Conservation (phyloP, 345 rosid species). For the Hibiscus trionum region DNA sequence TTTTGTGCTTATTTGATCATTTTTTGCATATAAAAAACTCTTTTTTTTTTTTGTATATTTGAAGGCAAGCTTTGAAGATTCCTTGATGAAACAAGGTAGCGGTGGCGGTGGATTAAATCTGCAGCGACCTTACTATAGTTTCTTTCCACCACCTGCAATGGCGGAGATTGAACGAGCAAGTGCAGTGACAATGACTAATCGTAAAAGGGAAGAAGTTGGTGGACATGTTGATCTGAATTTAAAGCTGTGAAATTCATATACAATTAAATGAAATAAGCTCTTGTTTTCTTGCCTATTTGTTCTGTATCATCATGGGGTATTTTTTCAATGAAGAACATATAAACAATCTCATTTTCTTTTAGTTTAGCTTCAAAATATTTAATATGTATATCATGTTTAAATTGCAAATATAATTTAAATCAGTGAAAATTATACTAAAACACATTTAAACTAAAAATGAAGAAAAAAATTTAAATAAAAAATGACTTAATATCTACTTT, state of each 20-base stretch:
- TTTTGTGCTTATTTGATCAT: not conserved
- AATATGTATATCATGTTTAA: no score
- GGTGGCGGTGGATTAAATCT: constrained; percentile 11
- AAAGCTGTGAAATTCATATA: constrained; percentile 22
- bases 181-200: not conserved
- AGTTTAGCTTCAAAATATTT: no score
- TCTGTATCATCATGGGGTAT: not conserved
- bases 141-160: constrained; percentile 31
- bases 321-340: not conserved
- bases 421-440: no score
- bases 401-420: no score
- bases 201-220: constrained; percentile 26
- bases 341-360: no score
- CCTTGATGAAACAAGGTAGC: constrained; percentile 8
- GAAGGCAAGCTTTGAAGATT: constrained; percentile 28
- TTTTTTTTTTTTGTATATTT: not conserved
- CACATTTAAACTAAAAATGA: no score
- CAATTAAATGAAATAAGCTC: not conserved
- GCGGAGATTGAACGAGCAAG: not conserved
- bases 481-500: no score
- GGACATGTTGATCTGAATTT: constrained; percentile 47
- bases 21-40: not conserved
- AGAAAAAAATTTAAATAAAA: no score
- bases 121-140: constrained; percentile 31
- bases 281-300: not conserved